Evolutionary conservation across 768 basidiomycete genomes (phyloP), one percentile per base, ranked within the genome.

Genomic region (Galerina marginata): DNA sequence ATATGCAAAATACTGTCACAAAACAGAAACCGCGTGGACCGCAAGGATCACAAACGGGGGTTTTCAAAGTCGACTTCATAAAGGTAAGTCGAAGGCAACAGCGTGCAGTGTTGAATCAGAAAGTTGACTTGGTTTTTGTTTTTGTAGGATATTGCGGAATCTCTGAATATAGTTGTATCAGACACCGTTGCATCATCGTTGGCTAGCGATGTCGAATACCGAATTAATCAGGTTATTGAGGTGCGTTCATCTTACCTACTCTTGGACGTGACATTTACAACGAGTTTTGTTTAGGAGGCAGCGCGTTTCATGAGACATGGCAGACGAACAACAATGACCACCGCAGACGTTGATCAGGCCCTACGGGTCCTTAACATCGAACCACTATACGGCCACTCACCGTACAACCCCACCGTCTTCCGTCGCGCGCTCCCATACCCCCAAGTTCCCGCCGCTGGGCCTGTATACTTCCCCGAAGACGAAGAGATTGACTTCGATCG

Each of bases 401-500:
- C 90, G 0, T 80, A 85, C 65, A 86, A 87, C 65, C 83, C 86
- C 10, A 81, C 85, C 0, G 75, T 82, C 2, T 92, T 86, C 79
- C 86, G 85, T 67, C 78, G 83, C 55, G 82, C 84, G 47, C 82
- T 84, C 25, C 81, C 86, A 50, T 84, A 82, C 63, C 78, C 83
- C 9, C 76, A 84, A 62, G 59, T 77, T 45, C 77, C 79, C 9
- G 72, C 81, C 3, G 84, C 86, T 5, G 91, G 90, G 1, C 77
- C 91, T 2, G 90, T 99, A 3, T 98, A 94, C 77, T 95, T 94
- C 68, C 87, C 96, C 15, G 94, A 97, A 61, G 97, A 99, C 71
- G 95, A 98, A 66, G 97, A 99, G 74, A 90, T 99, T 49, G 97
- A 99, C 75, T 95, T 99, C 67, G 93, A 96, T 70, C 92, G 89